Evolutionary conservation across 2,329 filamentous ascomycete genomes (phyloP).

Genomic region (Hymenoscyphus infarciens): DNA sequence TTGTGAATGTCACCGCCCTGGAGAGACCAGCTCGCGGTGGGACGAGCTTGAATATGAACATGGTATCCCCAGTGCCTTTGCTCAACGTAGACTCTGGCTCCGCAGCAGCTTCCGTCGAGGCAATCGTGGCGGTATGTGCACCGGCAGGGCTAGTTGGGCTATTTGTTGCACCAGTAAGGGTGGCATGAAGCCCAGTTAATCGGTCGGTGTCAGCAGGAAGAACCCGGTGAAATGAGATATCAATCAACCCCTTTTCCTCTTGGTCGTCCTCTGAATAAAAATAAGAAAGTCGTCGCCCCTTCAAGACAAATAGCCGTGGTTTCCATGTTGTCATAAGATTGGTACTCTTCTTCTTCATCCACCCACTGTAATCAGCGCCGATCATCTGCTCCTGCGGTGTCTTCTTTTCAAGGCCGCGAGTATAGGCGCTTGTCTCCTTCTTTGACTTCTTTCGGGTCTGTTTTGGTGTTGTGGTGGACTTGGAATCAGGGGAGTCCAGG

Average conservation of each 20-base stretch:
- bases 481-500: conserved; percentile 68
- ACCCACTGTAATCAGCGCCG: conserved; percentile 88
- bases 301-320: conserved; percentile 89
- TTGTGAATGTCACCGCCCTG: conserved; percentile 93
- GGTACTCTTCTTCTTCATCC: conserved; percentile 99
- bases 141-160: conserved; percentile 51
- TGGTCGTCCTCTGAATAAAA: conserved; percentile 93
- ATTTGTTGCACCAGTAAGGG: conserved; percentile 80
- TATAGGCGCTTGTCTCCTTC: conserved; percentile 93
- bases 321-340: conserved; percentile 98
- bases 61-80: conserved; percentile 53
- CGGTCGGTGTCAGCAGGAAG: conserved; percentile 89
- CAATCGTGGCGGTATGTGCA: conserved; percentile 45
- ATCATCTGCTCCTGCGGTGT: conserved; percentile 78
- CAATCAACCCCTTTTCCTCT: conserved; percentile 91
- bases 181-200: conserved; percentile 85
- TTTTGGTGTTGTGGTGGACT: conserved; percentile 46
- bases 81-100: conserved; percentile 36
- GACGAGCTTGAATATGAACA: conserved; percentile 98
- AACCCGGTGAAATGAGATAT: conserved; percentile 97
- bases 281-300: conserved; percentile 86
- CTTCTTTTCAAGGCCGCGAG: conserved; percentile 77
- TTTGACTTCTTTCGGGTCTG: conserved; percentile 69
- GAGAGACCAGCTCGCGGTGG: conserved; percentile 84
- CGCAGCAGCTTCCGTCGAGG: conserved; percentile 41